Conservation (phyloP, 2,329 filamentous ascomycete species). For the Fusarium setosum region DNA sequence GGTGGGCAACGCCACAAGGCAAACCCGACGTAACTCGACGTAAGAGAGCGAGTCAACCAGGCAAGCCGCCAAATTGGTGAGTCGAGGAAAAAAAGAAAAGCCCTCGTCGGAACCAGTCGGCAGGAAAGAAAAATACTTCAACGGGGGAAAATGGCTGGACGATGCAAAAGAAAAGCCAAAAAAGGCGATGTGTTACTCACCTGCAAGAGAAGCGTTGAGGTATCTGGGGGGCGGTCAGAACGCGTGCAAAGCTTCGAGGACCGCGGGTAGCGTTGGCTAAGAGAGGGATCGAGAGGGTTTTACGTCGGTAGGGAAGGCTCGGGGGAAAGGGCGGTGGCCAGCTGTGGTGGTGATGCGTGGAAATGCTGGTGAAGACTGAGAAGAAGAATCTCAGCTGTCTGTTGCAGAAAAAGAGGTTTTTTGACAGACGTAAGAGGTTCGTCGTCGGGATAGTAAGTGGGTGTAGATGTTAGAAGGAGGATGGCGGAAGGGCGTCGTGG, state of each 20-base stretch:
- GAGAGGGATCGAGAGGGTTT: constrained; percentile 9
- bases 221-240: constrained; percentile 43
- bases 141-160: neutral
- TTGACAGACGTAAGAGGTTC: constrained; percentile 21
- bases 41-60: constrained; percentile 26
- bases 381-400: constrained; percentile 13
- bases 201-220: constrained; percentile 32
- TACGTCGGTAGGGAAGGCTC: constrained; percentile 5
- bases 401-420: neutral
- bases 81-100: constrained; percentile 7
- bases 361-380: constrained; percentile 7
- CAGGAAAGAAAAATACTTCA: neutral
- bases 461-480: constrained; percentile 33
- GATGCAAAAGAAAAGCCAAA: neutral
- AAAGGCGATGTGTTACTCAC: constrained; percentile 23
- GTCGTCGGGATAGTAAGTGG: constrained; percentile 28
- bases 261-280: constrained; percentile 23
- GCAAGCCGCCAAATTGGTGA: constrained; percentile 12
- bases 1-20: constrained; percentile 44
- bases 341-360: constrained; percentile 6
- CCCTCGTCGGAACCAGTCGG: constrained; percentile 13
- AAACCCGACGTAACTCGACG: constrained; percentile 38
- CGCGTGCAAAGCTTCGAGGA: constrained; percentile 30
- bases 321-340: constrained; percentile 8
- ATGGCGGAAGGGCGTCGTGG: constrained; percentile 33